phyloP scores from a whole-genome alignment of 495 filamentous ascomycete genomes.

The Aspergillus kassunensis region DNA sequence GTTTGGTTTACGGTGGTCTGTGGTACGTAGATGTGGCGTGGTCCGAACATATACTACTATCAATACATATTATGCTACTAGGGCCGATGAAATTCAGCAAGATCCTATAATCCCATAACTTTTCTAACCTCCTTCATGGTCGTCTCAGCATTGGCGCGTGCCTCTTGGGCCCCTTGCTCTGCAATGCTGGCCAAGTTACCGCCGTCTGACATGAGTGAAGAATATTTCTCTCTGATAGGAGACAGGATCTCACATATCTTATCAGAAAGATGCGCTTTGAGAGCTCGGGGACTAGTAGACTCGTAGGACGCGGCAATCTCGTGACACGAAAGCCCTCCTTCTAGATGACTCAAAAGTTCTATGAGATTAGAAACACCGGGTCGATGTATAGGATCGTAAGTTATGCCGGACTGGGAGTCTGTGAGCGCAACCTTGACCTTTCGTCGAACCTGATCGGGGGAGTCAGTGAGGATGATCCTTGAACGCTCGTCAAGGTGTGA shows the following conservation, averaged over 20 bases:
- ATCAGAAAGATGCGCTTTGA: conserved; percentile 63
- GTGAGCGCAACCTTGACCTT: conserved; percentile 77
- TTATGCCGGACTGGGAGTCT: conserved; percentile 59
- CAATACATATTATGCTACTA: no score
- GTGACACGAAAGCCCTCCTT: conserved; percentile 40
- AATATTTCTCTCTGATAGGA: conserved; percentile 59
- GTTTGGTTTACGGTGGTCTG: no score
- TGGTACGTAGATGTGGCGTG: no score
- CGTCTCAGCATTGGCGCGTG: conserved; percentile 56
- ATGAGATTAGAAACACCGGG: conserved; percentile 88
- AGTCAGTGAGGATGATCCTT: conserved; percentile 77
- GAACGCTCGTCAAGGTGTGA: conserved; percentile 66
- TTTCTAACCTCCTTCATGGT: conserved; percentile 64
- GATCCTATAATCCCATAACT: conserved; percentile 55
- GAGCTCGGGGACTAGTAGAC: conserved; percentile 48
- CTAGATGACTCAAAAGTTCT: conserved; percentile 66
- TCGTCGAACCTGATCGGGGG: conserved; percentile 49
- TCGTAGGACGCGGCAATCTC: conserved; percentile 54
- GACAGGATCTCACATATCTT: conserved; percentile 52
- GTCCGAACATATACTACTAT: no score
- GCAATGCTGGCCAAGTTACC: conserved; percentile 56
- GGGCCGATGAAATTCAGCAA: no score
- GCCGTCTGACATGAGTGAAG: conserved; percentile 44
- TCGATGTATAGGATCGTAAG: conserved; percentile 64
- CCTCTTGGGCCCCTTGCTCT: conserved; percentile 55